These are phyloP conservation scores for Mortierella sp. DNA, from an alignment of 371 early-diverging fungal species.

Conservation along the genomic window DNA sequence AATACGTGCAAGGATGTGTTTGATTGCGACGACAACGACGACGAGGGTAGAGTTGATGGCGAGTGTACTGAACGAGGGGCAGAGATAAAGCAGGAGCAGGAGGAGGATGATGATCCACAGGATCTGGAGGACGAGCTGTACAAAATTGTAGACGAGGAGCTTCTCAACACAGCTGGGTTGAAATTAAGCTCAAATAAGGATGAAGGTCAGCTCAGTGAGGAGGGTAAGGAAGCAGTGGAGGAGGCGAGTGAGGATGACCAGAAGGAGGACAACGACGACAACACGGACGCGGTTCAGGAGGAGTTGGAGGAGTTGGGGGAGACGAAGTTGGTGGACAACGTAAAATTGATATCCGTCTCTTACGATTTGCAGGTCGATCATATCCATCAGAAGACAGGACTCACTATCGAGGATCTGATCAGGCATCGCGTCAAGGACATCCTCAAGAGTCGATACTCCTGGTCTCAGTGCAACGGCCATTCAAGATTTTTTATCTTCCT, in stretches of 20 bases:
- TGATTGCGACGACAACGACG: background rate
- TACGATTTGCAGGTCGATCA: background rate
- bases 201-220: no score
- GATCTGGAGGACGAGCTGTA: no score
- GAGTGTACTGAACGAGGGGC: background rate
- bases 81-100: background rate
- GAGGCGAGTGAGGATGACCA: no score
- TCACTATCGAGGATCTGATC: conserved; percentile 10
- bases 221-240: no score
- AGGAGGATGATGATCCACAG: background rate
- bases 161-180: no score
- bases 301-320: background rate
- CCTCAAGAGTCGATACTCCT: no score
- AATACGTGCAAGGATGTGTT: background rate
- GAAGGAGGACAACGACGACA: no score
- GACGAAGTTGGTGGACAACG: background rate
- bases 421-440: no score
- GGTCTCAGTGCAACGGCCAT: background rate
- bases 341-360: background rate
- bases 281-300: background rate
- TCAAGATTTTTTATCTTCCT: conserved; percentile 39
- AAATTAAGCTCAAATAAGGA: no score
- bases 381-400: background rate
- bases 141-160: no score
- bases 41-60: no score